Evolutionary conservation across 306 rosid genomes (phyloP).

Genomic region (Quercus suber): DNA sequence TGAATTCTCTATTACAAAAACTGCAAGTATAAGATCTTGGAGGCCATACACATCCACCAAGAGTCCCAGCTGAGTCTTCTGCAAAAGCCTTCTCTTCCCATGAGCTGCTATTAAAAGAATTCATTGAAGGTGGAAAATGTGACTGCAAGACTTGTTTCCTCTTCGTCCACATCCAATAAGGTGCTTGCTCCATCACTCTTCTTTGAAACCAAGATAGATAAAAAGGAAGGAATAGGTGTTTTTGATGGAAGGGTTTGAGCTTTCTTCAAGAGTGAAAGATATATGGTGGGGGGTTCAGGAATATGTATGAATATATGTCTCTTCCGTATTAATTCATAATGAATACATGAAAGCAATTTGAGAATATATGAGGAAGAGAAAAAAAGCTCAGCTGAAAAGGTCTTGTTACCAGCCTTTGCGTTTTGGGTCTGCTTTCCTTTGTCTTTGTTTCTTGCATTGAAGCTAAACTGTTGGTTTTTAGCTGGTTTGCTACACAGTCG

Average conservation of each 20-base stretch:
- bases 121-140: slow-evolving; percentile 30
- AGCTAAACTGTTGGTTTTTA: slow-evolving; percentile 37
- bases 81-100: slow-evolving; percentile 96
- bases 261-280: slow-evolving; percentile 1
- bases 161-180: slow-evolving; percentile 43
- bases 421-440: slow-evolving; percentile 24
- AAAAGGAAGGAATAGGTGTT: slow-evolving; percentile 11
- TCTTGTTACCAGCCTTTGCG: slow-evolving; percentile 18
- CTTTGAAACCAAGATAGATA: neutral
- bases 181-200: slow-evolving; percentile 36
- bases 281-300: slow-evolving; percentile 15
- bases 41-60: slow-evolving; percentile 79
- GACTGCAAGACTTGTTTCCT: slow-evolving; percentile 39
- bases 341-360: slow-evolving; percentile 29
- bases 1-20: slow-evolving; percentile 78
- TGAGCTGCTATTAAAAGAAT: slow-evolving; percentile 12
- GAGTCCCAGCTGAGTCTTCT: slow-evolving; percentile 54
- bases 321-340: slow-evolving; percentile 8
- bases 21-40: slow-evolving; percentile 79
- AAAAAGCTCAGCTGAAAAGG: slow-evolving; percentile 35
- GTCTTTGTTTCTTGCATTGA: slow-evolving; percentile 52
- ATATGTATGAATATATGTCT: neutral
- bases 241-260: neutral
- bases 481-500: slow-evolving; percentile 19
- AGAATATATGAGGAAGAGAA: slow-evolving; percentile 36